These are phyloP conservation scores for Globisporangium rhizosaccharum DNA, from an alignment of 352 stramenopile species.

Conservation along the genomic window DNA sequence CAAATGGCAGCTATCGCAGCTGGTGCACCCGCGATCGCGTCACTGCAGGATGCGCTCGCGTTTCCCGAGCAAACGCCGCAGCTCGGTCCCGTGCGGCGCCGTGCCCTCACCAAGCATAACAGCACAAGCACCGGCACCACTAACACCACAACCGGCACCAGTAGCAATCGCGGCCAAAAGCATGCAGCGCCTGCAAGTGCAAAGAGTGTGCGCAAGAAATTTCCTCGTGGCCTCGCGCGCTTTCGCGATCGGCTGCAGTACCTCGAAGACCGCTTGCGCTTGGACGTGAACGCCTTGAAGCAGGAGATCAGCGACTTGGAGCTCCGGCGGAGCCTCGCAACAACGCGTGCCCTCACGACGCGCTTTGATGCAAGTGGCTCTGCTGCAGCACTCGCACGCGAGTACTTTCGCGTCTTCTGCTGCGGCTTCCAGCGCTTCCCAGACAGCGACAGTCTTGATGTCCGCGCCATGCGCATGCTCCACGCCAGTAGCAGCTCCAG, in stretches of 20 bases:
- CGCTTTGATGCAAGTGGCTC: slow-evolving; percentile 4
- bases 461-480: neutral
- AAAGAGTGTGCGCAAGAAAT: slow-evolving; percentile 8
- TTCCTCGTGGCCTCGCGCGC: slow-evolving; percentile 7
- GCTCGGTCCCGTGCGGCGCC: slow-evolving; percentile 1
- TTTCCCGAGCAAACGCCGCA: slow-evolving; percentile 6
- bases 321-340: slow-evolving; percentile 11
- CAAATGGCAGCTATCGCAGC: neutral
- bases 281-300: slow-evolving; percentile 24
- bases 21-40: slow-evolving; percentile 2
- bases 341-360: slow-evolving; percentile 8
- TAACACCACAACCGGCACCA: neutral
- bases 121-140: too few species aligned
- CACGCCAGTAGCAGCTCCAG: neutral
- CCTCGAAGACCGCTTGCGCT: slow-evolving; percentile 17
- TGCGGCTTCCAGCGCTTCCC: slow-evolving; percentile 12
- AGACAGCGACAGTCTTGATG: neutral
- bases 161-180: neutral
- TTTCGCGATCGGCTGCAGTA: slow-evolving; percentile 21
- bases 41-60: slow-evolving; percentile 9
- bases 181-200: neutral
- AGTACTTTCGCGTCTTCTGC: slow-evolving; percentile 22
- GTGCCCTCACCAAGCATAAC: neutral
- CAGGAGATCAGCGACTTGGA: slow-evolving; percentile 23
- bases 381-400: slow-evolving; percentile 11